Conservation (phyloP, 148 eudicot genomes). For the Heliosperma pusillum region DNA sequence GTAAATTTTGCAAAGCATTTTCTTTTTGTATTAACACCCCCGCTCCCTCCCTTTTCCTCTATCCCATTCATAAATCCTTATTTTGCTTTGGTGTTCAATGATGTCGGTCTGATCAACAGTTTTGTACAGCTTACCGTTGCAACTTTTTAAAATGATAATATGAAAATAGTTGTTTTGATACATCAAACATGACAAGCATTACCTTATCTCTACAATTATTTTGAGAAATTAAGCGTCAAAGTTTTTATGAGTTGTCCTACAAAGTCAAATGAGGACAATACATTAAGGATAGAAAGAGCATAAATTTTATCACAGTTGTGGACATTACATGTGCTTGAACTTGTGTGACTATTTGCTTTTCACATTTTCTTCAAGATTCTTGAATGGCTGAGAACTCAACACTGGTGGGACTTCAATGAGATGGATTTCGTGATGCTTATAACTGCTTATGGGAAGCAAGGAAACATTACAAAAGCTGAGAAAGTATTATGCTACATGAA, state of each 20-base stretch:
- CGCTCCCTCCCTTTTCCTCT: too few relatives aligned
- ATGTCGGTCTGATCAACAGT: not conserved
- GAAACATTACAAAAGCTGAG: constrained; percentile 75
- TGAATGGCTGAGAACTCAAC: constrained; percentile 93
- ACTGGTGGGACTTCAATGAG: constrained; percentile 90
- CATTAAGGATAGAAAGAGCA: not conserved
- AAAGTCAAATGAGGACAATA: not conserved
- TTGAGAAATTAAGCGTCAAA: not conserved
- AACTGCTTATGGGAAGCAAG: constrained; percentile 87
- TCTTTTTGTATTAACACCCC: too few relatives aligned
- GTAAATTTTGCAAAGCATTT: not conserved
- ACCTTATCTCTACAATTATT: not conserved
- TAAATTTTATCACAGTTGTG: not conserved
- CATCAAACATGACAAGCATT: not conserved
- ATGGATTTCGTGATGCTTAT: constrained; percentile 88
- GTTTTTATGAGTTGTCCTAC: not conserved
- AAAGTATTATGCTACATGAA: constrained; percentile 63
- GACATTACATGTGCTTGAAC: not conserved
- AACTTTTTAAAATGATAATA: not conserved
- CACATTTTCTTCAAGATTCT: constrained; percentile 48
- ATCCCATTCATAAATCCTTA: not conserved
- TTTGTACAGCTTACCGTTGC: not conserved
- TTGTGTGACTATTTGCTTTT: constrained; percentile 12
- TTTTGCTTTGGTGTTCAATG: not conserved
- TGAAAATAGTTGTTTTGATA: too few relatives aligned